phyloP scores from a whole-genome alignment of 352 stramenopile genomes.

The Phytophthora uliginosa region DNA sequence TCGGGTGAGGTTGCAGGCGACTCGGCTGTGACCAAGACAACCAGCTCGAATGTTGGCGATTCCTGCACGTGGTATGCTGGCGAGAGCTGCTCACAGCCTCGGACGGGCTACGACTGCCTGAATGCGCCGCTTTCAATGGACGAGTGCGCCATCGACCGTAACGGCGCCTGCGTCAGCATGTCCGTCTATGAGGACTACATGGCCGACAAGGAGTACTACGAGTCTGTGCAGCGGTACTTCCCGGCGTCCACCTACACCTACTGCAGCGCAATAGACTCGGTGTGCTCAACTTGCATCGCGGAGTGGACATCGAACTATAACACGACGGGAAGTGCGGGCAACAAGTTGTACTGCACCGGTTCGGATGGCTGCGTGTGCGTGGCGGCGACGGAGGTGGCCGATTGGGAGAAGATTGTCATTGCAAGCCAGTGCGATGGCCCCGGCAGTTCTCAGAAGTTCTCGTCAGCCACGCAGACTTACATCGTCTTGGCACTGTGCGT shows the following conservation, averaged over 20 bases:
- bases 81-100: slow-evolving; percentile 28
- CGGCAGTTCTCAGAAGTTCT: slow-evolving; percentile 17
- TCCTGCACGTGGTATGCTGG: slow-evolving; percentile 49
- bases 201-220: slow-evolving; percentile 34
- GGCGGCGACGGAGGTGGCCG: slow-evolving; percentile 36
- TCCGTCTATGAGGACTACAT: slow-evolving; percentile 38
- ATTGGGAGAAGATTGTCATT: slow-evolving; percentile 35
- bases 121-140: slow-evolving; percentile 33
- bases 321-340: slow-evolving; percentile 29
- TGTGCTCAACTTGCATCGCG: slow-evolving; percentile 40
- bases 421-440: slow-evolving; percentile 30
- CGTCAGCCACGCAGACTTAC: slow-evolving; percentile 22
- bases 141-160: slow-evolving; percentile 44
- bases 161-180: slow-evolving; percentile 47
- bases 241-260: slow-evolving; percentile 47
- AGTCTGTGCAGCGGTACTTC: slow-evolving; percentile 35
- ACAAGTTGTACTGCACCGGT: slow-evolving; percentile 42
- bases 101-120: slow-evolving; percentile 42
- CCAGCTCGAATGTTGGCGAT: slow-evolving; percentile 37
- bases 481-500: slow-evolving; percentile 24
- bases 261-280: slow-evolving; percentile 42
- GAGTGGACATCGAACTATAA: slow-evolving; percentile 37
- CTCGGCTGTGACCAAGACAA: slow-evolving; percentile 20
- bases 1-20: neutral
- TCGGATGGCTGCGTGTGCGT: slow-evolving; percentile 51